Conservation (phyloP, 208 protist genomes). For the Crithidia bombi region DNA sequence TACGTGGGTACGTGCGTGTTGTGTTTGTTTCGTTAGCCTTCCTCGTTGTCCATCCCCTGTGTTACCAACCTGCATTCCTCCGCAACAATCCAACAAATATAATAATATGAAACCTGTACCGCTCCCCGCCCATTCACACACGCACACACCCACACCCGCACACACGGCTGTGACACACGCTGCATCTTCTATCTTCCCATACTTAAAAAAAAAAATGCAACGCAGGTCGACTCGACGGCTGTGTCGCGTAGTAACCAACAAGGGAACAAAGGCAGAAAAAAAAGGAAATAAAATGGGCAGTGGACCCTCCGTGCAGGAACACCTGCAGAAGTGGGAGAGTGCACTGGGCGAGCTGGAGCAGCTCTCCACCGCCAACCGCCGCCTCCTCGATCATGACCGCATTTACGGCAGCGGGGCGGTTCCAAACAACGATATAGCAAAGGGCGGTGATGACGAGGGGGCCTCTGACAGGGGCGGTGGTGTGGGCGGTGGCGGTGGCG, state of each 20-base stretch:
- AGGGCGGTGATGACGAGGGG: constrained; percentile 34
- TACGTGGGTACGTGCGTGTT: no score
- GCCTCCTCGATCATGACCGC: constrained; percentile 63
- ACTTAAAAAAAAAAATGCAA: neutral
- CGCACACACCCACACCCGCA: no score
- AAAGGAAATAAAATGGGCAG: constrained; percentile 52
- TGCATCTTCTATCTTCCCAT: no score
- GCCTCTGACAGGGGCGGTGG: constrained; percentile 28
- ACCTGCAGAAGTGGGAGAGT: constrained; percentile 79
- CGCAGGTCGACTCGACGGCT: neutral
- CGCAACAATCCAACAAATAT: neutral
- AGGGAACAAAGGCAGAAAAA: neutral
- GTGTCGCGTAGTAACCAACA: neutral
- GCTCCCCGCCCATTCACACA: neutral
- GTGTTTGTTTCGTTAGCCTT: neutral
- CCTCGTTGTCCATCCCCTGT: neutral
- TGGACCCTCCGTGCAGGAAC: constrained; percentile 58
- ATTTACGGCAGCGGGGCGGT: constrained; percentile 42
- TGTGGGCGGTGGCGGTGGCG: constrained; percentile 13
- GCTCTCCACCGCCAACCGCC: constrained; percentile 56
- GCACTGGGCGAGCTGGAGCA: constrained; percentile 68
- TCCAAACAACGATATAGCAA: constrained; percentile 16
- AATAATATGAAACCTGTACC: neutral
- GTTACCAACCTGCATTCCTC: no score
- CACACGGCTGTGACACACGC: no score